Conservation (phyloP, 2,329 filamentous ascomycete species). For the Fusarium nelsonii region DNA sequence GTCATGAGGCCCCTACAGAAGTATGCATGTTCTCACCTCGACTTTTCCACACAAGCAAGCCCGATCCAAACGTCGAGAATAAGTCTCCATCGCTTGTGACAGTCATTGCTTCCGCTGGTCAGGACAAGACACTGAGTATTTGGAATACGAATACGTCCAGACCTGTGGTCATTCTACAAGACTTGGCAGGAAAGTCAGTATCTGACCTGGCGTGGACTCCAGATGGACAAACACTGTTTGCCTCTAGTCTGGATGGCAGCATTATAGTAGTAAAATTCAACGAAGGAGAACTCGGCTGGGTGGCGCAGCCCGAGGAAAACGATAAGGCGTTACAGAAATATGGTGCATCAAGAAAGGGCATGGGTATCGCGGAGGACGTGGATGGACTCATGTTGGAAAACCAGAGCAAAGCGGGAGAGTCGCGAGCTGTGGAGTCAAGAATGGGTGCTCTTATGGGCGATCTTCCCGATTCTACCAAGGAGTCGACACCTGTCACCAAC, state of each 20-base stretch:
- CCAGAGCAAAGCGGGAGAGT: slow-evolving; percentile 89
- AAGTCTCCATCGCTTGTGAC: slow-evolving; percentile 73
- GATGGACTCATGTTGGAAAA: slow-evolving; percentile 90
- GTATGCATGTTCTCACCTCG: slow-evolving; percentile 97
- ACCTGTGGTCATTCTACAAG: slow-evolving; percentile 89
- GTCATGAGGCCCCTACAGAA: slow-evolving; percentile 96
- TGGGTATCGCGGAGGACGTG: slow-evolving; percentile 92
- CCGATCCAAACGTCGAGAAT: slow-evolving; percentile 63
- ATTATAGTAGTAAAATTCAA: slow-evolving; percentile 87
- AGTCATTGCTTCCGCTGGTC: slow-evolving; percentile 95
- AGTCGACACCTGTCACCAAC: slow-evolving; percentile 61
- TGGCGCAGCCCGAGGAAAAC: slow-evolving; percentile 87
- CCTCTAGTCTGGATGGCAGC: slow-evolving; percentile 89
- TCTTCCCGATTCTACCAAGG: slow-evolving; percentile 68
- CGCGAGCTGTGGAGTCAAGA: slow-evolving; percentile 88
- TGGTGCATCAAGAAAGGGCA: slow-evolving; percentile 86
- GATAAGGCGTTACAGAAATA: slow-evolving; percentile 94
- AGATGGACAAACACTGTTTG: slow-evolving; percentile 87
- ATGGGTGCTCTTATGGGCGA: slow-evolving; percentile 99
- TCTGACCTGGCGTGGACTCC: slow-evolving; percentile 95
- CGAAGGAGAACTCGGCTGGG: slow-evolving; percentile 88
- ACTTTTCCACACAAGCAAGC: slow-evolving; percentile 82
- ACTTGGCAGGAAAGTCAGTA: slow-evolving; percentile 90
- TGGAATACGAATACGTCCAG: slow-evolving; percentile 98
- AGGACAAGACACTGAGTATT: slow-evolving; percentile 94